Percentiles rank a stretch among this genome's conserved stretches.
phyloP scores from a whole-genome alignment of 2,329 filamentous ascomycete genomes.

The Colletotrichum sp. region DNA sequence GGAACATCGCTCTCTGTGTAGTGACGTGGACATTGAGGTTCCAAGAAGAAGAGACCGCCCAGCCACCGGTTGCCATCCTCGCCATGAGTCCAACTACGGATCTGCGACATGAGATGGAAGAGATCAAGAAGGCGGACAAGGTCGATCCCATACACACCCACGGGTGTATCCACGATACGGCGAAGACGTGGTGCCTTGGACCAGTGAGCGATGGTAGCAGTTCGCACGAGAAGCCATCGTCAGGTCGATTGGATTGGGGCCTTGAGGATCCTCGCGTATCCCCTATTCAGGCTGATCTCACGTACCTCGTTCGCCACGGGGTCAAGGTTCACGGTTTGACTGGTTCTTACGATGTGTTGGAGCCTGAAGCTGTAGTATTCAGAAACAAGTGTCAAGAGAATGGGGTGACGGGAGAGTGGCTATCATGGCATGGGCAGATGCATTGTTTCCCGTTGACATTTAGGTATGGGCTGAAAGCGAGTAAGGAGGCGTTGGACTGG shows the following conservation, averaged over 20 bases:
- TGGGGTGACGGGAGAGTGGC: constrained; percentile 56
- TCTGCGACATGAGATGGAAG: constrained; percentile 25
- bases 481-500: constrained; percentile 49
- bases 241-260: constrained; percentile 20
- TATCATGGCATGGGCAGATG: constrained; percentile 66
- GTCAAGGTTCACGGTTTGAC: constrained; percentile 58
- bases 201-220: background rate
- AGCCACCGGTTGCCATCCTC: constrained; percentile 38
- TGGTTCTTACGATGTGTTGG: constrained; percentile 56
- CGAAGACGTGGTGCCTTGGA: constrained; percentile 26
- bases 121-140: constrained; percentile 22
- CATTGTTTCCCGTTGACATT: constrained; percentile 62
- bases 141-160: constrained; percentile 29
- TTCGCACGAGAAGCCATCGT: background rate
- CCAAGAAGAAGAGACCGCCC: constrained; percentile 27
- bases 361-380: constrained; percentile 55
- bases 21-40: constrained; percentile 39
- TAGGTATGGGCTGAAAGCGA: constrained; percentile 51
- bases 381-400: constrained; percentile 46
- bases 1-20: constrained; percentile 51
- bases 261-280: constrained; percentile 49
- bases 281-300: constrained; percentile 50
- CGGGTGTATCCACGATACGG: constrained; percentile 25
- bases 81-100: constrained; percentile 51
- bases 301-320: constrained; percentile 27